Conservation (phyloP, 2,329 filamentous ascomycete genomes). For the Diaporthe sp. region DNA sequence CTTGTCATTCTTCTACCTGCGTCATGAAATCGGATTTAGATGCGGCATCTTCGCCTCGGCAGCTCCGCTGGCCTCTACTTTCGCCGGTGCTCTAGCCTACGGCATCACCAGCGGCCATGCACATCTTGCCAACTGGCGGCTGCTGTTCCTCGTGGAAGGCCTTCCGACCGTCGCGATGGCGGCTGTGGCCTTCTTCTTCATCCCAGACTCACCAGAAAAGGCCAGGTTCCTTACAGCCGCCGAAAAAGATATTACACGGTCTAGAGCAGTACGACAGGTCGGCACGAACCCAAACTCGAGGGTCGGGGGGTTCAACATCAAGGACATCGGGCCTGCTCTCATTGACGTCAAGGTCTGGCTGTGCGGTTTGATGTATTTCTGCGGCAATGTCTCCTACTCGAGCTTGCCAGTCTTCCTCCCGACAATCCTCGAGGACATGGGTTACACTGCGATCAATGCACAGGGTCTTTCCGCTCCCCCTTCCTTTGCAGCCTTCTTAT, state of each 20-base stretch:
- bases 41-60: constrained; percentile 37
- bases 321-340: constrained; percentile 1
- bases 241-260: constrained; percentile 2
- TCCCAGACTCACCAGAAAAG: constrained; percentile 23
- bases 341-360: constrained; percentile 18
- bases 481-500: constrained; percentile 20
- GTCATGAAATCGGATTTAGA: constrained; percentile 23
- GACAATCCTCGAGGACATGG: constrained; percentile 30
- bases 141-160: constrained; percentile 23
- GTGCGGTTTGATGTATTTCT: constrained; percentile 26
- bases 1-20: constrained; percentile 26
- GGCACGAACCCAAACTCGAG: constrained; percentile 11
- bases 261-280: constrained; percentile 20
- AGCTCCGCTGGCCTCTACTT: constrained; percentile 39
- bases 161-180: constrained; percentile 13
- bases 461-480: constrained; percentile 24
- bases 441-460: constrained; percentile 25
- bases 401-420: constrained; percentile 29
- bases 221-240: constrained; percentile 15
- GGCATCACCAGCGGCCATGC: constrained; percentile 35
- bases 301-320: constrained; percentile 4
- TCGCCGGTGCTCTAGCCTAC: constrained; percentile 8
- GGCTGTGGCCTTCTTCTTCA: constrained; percentile 23
- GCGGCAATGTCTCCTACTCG: constrained; percentile 28
- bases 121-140: constrained; percentile 34